Evolutionary conservation across 768 basidiomycete species (phyloP).

Genomic region (Agrocybe chaxingu): DNA sequence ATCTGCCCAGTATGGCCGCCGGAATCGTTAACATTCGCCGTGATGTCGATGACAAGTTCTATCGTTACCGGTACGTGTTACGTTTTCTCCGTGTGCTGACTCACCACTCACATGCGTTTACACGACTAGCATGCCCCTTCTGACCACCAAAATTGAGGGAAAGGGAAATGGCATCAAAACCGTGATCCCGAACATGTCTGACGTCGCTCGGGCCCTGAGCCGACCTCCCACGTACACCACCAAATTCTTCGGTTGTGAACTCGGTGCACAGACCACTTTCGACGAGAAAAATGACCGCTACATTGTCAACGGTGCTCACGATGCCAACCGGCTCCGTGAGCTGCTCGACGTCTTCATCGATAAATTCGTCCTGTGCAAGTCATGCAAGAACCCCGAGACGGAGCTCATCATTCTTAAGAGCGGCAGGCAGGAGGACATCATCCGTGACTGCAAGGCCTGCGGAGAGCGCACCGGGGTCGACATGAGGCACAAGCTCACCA

Average conservation of each 20-base stretch:
- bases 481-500: constrained; percentile 95
- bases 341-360: constrained; percentile 97
- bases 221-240: constrained; percentile 96
- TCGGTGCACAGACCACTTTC: constrained; percentile 95
- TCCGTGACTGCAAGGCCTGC: constrained; percentile 98
- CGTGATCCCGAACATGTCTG: constrained; percentile 97
- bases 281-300: constrained; percentile 97
- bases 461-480: constrained; percentile 89
- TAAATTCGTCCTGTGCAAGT: constrained; percentile 94
- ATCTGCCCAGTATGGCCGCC: constrained; percentile 78
- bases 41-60: constrained; percentile 96
- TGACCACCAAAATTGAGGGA: constrained; percentile 96
- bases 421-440: constrained; percentile 80
- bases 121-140: constrained; percentile 79
- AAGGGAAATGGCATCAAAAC: constrained; percentile 99
- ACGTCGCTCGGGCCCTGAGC: constrained; percentile 92
- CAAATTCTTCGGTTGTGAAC: constrained; percentile 98
- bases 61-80: constrained; percentile 76
- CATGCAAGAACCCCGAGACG: constrained; percentile 99
- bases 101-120: constrained; percentile 6
- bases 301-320: constrained; percentile 97
- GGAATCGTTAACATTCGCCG: constrained; percentile 91
- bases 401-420: constrained; percentile 87
- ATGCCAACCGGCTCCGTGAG: constrained; percentile 87
- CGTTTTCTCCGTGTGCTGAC: neutral